These are phyloP conservation scores for Vishniacozyma victoriae DNA, from an alignment of 768 basidiomycete species.

Conservation along the genomic window DNA sequence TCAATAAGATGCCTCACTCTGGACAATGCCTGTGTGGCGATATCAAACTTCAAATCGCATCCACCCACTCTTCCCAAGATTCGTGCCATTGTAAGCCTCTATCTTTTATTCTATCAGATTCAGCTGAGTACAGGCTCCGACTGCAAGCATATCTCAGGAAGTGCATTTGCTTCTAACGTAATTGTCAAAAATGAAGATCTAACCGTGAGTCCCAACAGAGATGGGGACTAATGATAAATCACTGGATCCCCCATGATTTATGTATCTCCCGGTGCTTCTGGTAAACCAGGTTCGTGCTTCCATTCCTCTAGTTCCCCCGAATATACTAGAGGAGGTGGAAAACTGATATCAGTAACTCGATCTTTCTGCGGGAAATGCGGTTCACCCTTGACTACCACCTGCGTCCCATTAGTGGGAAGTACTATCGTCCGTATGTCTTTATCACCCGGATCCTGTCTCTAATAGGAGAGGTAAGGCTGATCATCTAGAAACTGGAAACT, in stretches of 20 bases:
- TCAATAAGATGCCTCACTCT: constrained; percentile 12
- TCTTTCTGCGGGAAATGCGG: constrained; percentile 31
- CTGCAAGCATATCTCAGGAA: constrained; percentile 26
- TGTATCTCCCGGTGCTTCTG: too few species aligned
- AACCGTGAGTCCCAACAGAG: constrained; percentile 16
- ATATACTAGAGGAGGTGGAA: too few species aligned
- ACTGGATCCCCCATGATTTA: too few species aligned
- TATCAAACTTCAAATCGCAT: constrained; percentile 9
- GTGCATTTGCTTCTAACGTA: constrained; percentile 26
- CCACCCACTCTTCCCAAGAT: constrained; percentile 22
- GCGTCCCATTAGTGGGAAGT: constrained; percentile 25
- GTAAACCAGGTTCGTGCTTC: too few species aligned
- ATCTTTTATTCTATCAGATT: too few species aligned
- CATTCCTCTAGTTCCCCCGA: too few species aligned
- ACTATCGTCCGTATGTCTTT: constrained; percentile 28
- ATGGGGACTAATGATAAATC: too few species aligned
- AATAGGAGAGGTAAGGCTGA: too few species aligned
- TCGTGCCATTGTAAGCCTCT: constrained; percentile 32
- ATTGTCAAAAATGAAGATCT: constrained; percentile 19
- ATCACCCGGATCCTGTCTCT: not conserved
- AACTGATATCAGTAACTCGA: constrained; percentile 14
- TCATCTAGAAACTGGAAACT: constrained; percentile 32
- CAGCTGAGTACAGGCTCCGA: constrained; percentile 21
- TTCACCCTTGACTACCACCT: constrained; percentile 27
- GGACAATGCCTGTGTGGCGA: constrained; percentile 30